Percentiles rank a stretch among this genome's conserved stretches.
phyloP scores from a whole-genome alignment of 2,329 filamentous ascomycete species.

The Penicillium hesseltinei region DNA sequence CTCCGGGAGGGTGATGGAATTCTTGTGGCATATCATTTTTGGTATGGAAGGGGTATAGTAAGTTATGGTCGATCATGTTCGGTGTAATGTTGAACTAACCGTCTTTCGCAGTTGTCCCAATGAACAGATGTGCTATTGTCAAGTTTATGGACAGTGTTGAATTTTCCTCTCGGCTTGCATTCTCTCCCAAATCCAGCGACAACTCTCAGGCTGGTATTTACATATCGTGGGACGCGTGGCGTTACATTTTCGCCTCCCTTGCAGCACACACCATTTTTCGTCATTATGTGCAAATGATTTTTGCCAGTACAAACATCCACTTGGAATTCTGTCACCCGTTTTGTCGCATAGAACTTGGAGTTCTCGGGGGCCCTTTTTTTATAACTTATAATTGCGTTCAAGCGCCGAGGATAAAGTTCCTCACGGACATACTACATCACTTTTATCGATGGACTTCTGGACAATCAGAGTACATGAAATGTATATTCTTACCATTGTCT shows the following conservation, averaged over 20 bases:
- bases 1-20: slow-evolving; percentile 62
- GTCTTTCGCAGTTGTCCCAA: slow-evolving; percentile 31
- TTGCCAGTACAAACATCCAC: slow-evolving; percentile 6
- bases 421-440: background rate
- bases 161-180: slow-evolving; percentile 4
- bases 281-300: background rate
- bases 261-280: background rate
- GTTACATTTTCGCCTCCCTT: background rate
- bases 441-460: background rate
- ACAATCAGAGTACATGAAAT: background rate
- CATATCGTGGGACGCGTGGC: background rate
- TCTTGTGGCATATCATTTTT: slow-evolving; percentile 63
- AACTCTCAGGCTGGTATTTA: background rate
- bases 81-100: slow-evolving; percentile 12
- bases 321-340: background rate
- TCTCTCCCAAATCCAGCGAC: slow-evolving; percentile 3
- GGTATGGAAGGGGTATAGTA: slow-evolving; percentile 43
- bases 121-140: slow-evolving; percentile 36
- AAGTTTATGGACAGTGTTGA: slow-evolving; percentile 38
- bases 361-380: slow-evolving; percentile 4
- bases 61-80: slow-evolving; percentile 12
- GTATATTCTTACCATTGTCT: background rate
- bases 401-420: background rate
- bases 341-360: slow-evolving; percentile 1
- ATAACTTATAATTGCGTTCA: slow-evolving; percentile 10